Conservation (phyloP, 164 flowering plant species). For the Vitis labrusca region DNA sequence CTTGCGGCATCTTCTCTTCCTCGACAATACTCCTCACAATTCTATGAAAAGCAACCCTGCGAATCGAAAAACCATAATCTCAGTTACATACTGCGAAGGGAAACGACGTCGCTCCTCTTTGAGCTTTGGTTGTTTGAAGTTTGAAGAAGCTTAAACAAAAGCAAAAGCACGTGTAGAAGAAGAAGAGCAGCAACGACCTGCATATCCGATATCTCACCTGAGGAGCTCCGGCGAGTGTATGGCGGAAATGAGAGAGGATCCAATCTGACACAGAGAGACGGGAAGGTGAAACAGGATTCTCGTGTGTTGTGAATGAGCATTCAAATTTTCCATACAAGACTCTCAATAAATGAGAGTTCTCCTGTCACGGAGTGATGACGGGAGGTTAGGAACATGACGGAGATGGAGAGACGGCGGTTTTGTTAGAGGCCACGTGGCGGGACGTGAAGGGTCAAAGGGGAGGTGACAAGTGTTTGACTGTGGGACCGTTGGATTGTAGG, state of each 20-base stretch:
- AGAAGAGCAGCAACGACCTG: background rate
- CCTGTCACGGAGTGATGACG: background rate
- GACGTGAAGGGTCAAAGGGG: background rate
- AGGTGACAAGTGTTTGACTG: slow-evolving; percentile 1
- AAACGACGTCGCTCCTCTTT: too few relatives aligned
- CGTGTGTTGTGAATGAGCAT: slow-evolving; percentile 16
- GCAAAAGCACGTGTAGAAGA: background rate
- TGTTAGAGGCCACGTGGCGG: slow-evolving; percentile 7
- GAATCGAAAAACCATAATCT: background rate
- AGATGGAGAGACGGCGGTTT: background rate
- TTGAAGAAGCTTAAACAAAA: too few relatives aligned
- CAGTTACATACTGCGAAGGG: background rate
- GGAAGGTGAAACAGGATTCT: slow-evolving; percentile 15
- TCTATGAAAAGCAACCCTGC: background rate
- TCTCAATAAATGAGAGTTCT: slow-evolving; percentile 9
- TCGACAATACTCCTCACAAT: background rate
- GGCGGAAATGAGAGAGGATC: background rate
- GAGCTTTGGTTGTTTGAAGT: too few relatives aligned
- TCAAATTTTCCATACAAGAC: slow-evolving; percentile 1
- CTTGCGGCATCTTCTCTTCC: slow-evolving; percentile 31
- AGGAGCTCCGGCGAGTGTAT: background rate
- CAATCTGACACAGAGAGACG: background rate
- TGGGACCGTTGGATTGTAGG: slow-evolving; percentile 20
- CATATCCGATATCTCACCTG: background rate
- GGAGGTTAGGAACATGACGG: background rate